Base-by-base conservation (phyloP, 2,329 filamentous ascomycete genomes). In the Cryphonectria carpinicola region DNA sequence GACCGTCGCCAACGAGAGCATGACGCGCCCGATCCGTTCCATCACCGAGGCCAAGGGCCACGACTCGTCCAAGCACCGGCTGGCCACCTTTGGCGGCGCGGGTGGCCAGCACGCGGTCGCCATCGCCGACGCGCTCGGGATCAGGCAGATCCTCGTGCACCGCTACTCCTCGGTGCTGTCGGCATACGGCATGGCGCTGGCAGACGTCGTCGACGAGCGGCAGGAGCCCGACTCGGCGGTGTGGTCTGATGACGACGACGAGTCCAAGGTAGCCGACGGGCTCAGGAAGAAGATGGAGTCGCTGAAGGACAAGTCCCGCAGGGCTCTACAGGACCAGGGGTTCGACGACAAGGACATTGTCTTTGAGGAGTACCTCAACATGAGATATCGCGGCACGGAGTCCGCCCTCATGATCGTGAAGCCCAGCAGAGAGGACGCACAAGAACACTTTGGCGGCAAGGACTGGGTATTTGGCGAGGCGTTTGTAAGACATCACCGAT, bases 91-190 rank as follows among this genome's bases (percentile, higher is more conserved):
- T 81, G 95, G 95, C 60, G 95, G 95, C 69, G 95, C 95, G 0
- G 95, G 95, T 65, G 94, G 94, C 0, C 94, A 97, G 78, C 94
- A 97, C 77, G 94, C 94, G 1, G 93, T 96, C n/a, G 93, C 93
- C 1, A 97, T 97, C 74, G 94, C 93, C 0, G 90, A 94, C 76
- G 92, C 92, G 3, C 84, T 98, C 1, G 94, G 94, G 0, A 94
- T 97, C 74, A 89, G 87, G 35, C 94, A 97, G 78, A 96, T 97
- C 46, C 85, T 98, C 13, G 86, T 97, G 2, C 94, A 97, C 79
- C 85, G 92, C 67, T 97, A 97, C 79, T 97, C 94, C 0, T 97
- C 93, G 0, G 93, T 97, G 0, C 85, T 97, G 0, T 97, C 94
- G 0, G 94, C 94, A 0, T 97, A 97, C 75, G 94, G 94, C 11